Evolutionary conservation across 192 early-diverging fungal genomes (phyloP), one percentile per base, ranked within the genome.

Genomic region (Dispira parvispora): DNA sequence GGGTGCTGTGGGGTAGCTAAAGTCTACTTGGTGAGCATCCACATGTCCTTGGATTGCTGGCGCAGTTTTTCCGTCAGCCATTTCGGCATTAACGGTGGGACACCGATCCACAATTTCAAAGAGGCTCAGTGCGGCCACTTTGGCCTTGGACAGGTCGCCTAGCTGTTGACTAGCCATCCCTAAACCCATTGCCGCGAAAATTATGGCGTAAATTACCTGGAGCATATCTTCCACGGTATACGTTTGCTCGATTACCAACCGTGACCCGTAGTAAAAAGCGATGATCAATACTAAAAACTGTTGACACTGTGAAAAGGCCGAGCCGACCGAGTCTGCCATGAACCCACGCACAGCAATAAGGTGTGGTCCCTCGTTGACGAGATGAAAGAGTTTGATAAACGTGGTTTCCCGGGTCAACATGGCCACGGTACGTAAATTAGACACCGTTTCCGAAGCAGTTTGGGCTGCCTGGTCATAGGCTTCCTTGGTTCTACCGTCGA

Each of bases 401-500:
- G 67, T 63, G 72, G 70, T 70, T 75, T 79, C 69, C 69, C 80
- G 45, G 69, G 88, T 63, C 91, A 81, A 44, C 3, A 85, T 82
- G 23, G 83, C 81, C 8, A 94, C 87, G 0, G 93, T 98, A 46
- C 85, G 77, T 66, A 98, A 88, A 65, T 81, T 82, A 64, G 80
- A 71, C 64, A 98, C 85, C 28, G 84, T 77, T 68, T 98, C 95
- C 60, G 85, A 84, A 1, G 91, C 89, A 8, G 85, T 76, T 68
- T 84, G 80, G 46, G 75, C 79, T 9, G 85, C 78, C 11, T 69
- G 63, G 63, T 81, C 82, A 65, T 88, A 91, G 2, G 84, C 82
- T 61, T 77, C 70, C 68, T 80, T 78, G 49, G 75, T 75, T 63
- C 74, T 73, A 55, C 55, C 58, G 10, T 72, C 70, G 62, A 71